A percentile compares a stretch with the other conserved stretches of the same genome.
phyloP scores from a whole-genome alignment of 495 filamentous ascomycete species.

The Aspergillus bridgeri region DNA sequence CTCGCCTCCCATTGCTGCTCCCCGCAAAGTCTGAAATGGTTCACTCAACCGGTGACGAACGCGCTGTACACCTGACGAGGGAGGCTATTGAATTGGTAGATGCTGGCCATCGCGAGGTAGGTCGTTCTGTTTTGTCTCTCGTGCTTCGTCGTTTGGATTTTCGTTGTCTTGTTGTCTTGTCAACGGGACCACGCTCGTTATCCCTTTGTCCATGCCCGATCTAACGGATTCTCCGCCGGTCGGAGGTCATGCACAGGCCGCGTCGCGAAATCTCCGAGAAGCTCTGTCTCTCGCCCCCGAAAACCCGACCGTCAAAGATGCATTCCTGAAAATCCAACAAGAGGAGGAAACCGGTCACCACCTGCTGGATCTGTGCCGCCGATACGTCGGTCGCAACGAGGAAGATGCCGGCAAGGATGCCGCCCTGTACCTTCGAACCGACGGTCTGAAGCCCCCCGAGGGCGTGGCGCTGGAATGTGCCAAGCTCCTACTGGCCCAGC shows the following conservation, averaged over 20 bases:
- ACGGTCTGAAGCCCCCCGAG: conserved; percentile 48
- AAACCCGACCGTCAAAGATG: conserved; percentile 49
- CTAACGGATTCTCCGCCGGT: background rate
- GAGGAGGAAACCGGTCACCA: conserved; percentile 48
- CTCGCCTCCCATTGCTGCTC: conserved; percentile 10
- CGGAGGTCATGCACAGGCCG: conserved; percentile 41
- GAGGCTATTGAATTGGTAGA: conserved; percentile 51
- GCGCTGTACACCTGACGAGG: conserved; percentile 46
- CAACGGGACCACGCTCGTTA: too few species aligned
- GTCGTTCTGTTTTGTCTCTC: conserved; percentile 5
- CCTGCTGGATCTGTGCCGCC: conserved; percentile 51
- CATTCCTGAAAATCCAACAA: conserved; percentile 49
- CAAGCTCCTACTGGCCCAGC: conserved; percentile 49
- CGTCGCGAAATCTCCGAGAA: conserved; percentile 57
- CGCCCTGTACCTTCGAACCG: conserved; percentile 50
- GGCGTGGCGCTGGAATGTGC: conserved; percentile 52
- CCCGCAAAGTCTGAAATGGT: conserved; percentile 44
- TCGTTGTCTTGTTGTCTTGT: background rate
- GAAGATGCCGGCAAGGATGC: conserved; percentile 57
- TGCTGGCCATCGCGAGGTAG: conserved; percentile 48
- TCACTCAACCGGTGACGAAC: conserved; percentile 44
- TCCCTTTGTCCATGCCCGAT: background rate
- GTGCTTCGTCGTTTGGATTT: background rate
- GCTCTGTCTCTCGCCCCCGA: conserved; percentile 59
- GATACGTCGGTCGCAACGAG: conserved; percentile 49